A percentile compares a stretch with the other conserved stretches of the same genome.
These are phyloP conservation scores for Rhododendron simsii DNA, from an alignment of 148 eudicot genomes.

Conservation along the genomic window DNA sequence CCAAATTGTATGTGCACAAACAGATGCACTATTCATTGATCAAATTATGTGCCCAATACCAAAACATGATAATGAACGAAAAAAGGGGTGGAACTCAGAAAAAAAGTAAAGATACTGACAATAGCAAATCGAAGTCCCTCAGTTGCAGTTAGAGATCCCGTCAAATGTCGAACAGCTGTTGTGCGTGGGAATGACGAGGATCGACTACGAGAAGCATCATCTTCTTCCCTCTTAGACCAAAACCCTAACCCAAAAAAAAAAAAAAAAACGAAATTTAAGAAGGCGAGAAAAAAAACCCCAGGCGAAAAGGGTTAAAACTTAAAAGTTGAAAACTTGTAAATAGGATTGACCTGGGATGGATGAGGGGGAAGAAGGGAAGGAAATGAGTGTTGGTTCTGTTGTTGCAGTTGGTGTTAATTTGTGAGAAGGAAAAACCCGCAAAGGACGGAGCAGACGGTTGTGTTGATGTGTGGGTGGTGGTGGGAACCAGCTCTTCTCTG, in stretches of 20 bases:
- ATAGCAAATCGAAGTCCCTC: slow-evolving; percentile 78
- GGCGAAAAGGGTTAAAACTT: not conserved
- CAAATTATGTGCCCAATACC: not conserved
- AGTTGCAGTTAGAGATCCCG: slow-evolving; percentile 59
- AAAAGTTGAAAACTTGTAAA: not conserved
- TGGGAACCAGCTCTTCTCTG: not conserved
- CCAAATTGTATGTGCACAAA: not conserved
- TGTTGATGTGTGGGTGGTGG: not conserved
- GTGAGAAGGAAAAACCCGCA: not conserved
- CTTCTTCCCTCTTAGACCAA: slow-evolving; percentile 21
- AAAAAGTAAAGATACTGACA: slow-evolving; percentile 29
- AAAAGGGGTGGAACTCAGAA: not conserved
- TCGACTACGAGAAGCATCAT: not conserved
- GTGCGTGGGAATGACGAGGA: slow-evolving; percentile 36
- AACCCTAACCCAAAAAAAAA: slow-evolving; percentile 29
- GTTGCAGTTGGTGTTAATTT: not conserved
- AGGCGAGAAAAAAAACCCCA: not conserved
- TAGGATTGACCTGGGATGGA: not conserved
- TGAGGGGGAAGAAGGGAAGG: not conserved
- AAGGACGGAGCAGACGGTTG: not conserved
- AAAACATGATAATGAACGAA: not conserved
- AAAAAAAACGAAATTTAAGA: not conserved
- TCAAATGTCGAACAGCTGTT: slow-evolving; percentile 63
- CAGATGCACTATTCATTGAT: not conserved
- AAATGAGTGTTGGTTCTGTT: not conserved